Evolutionary conservation across 2,329 filamentous ascomycete species (phyloP).

Genomic region (Aspergillus amoenus): DNA sequence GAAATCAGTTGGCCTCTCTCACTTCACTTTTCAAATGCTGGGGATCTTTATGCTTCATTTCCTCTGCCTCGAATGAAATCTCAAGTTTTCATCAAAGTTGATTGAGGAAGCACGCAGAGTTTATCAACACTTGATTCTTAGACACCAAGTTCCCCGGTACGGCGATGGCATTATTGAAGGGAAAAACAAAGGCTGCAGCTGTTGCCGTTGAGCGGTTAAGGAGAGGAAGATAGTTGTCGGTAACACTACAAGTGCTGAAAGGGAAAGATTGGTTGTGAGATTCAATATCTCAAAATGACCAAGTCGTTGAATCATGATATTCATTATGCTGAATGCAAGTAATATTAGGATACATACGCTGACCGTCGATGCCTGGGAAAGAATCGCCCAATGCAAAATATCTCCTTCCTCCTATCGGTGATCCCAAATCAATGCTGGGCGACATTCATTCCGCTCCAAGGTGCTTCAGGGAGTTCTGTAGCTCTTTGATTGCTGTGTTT

Average conservation of each 20-base stretch:
- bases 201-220: not conserved
- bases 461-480: constrained; percentile 69
- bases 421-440: not conserved
- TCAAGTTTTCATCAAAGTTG: too few species aligned
- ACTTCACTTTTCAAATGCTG: not conserved
- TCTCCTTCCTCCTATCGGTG: too few species aligned
- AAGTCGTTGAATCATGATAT: not conserved
- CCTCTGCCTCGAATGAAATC: too few species aligned
- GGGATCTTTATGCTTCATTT: not conserved
- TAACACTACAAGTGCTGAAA: not conserved
- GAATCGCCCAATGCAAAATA: not conserved
- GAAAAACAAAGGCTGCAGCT: not conserved
- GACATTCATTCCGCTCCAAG: constrained; percentile 61
- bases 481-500: constrained; percentile 80
- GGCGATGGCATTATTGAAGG: too few species aligned
- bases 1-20: not conserved
- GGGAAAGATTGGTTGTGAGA: not conserved
- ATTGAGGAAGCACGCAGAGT: not conserved
- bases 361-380: not conserved
- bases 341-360: not conserved
- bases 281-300: not conserved
- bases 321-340: not conserved
- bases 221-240: not conserved
- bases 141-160: not conserved
- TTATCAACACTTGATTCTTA: not conserved